Base-by-base conservation (phyloP, 2,329 filamentous ascomycete species). In the Akanthomyces uredinophilus region DNA sequence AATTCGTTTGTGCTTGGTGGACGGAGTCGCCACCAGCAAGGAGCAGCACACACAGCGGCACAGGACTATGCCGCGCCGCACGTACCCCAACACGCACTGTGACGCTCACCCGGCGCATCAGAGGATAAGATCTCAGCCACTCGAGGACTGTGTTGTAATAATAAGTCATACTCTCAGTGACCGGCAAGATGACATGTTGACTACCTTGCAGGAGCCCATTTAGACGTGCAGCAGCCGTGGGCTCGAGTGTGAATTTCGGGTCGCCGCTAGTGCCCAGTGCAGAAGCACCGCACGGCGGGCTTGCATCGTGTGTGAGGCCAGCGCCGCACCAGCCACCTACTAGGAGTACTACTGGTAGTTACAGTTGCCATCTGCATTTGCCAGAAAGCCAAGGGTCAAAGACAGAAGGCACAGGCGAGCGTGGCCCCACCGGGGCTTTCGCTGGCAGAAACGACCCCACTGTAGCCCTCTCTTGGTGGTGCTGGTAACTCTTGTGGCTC, bases 221-320 rank as follows among this genome's bases (percentile, higher is more conserved):
- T 8, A 32, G 47, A 20, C 47, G 18, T 52, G 18, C 27, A 52
- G 49, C 20, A 6, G 32, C 8, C 16, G 49, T 51, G 49, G 49
- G 27, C 27, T 29, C 24, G 2, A 29, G 18, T 35, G 49, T 11
- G 14, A 41, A 54, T 20, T 56, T 56, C 27, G 55, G 41, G 22
- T 58, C 39, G 44, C 13, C 44, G 44, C 55, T 58, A 58, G 55
- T 50, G 29, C 44, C 54, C 44, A 58, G 32, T 50, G 55, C 43
- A 49, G 55, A 58, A 58, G 55, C 55, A 60, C 57, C 57, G 57
- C 57, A 52, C 57, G 47, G 46, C 39, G 37, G 47, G 32, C 43
- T 51, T 10, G 56, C 41, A 56, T 41, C 27, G 18, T 57, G 54
- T 49, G 43, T 53, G 51, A 50, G 18, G 47, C 47, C 47, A 3